phyloP scores from a whole-genome alignment of 2,329 filamentous ascomycete genomes.

The Aspergillus udagawae region DNA sequence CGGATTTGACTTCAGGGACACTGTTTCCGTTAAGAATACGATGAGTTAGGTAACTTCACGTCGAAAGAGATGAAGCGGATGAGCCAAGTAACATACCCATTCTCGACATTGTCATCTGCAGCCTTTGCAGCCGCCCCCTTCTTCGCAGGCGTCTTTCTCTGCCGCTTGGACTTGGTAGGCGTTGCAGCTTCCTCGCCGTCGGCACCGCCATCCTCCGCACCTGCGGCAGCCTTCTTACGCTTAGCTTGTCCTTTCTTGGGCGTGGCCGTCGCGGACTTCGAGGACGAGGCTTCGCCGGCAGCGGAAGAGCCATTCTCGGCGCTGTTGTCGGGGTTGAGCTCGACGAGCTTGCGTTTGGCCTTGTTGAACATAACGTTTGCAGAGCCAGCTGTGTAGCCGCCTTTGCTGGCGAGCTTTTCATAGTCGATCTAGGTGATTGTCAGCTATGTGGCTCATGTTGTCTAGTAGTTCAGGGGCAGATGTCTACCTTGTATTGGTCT shows the following conservation, averaged over 20 bases:
- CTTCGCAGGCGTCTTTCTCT: constrained; percentile 16
- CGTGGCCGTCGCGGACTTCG: constrained; percentile 1
- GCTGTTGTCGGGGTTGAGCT: constrained; percentile 1
- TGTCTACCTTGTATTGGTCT: constrained; percentile 13
- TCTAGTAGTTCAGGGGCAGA: not conserved
- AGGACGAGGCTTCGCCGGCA: not conserved
- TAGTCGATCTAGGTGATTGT: constrained; percentile 34
- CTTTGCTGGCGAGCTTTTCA: constrained; percentile 31
- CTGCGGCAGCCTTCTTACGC: constrained; percentile 16
- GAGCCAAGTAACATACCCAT: not conserved
- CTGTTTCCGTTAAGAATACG: not conserved
- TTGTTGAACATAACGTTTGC: constrained; percentile 34
- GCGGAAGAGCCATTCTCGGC: not conserved
- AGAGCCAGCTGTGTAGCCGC: constrained; percentile 31
- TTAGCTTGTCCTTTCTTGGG: constrained; percentile 17
- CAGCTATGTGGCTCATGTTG: not conserved
- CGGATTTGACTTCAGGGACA: not conserved
- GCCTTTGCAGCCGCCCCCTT: constrained; percentile 11
- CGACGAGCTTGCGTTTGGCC: constrained; percentile 36
- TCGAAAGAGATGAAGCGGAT: not conserved
- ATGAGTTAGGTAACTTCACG: not conserved
- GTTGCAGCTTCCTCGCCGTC: constrained; percentile 5
- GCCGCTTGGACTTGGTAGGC: constrained; percentile 18
- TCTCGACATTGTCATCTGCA: constrained; percentile 1
- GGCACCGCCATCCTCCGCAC: constrained; percentile 4